Evolutionary conservation across 1,284 basidiomycete species (phyloP).

Genomic region (Erythrobasidium hasegawianum): DNA sequence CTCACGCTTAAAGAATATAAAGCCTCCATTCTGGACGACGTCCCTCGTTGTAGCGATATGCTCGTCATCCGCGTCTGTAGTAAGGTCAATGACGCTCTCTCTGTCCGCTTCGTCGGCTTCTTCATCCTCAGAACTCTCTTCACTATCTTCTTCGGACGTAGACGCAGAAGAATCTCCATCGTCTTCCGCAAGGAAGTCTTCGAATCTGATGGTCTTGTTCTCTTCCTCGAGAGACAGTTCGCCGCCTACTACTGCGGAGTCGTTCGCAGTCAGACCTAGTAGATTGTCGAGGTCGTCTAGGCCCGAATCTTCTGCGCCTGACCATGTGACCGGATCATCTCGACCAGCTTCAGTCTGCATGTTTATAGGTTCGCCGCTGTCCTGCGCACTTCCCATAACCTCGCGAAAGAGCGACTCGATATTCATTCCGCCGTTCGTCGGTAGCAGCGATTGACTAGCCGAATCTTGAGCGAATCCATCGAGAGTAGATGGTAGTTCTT

Average conservation of each 20-base stretch:
- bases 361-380: too few species aligned
- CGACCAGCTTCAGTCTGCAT: too few species aligned
- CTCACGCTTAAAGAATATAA: conserved; percentile 30
- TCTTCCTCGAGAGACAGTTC: conserved; percentile 38
- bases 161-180: conserved; percentile 15
- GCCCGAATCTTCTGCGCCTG: conserved; percentile 25
- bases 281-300: conserved; percentile 28
- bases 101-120: conserved; percentile 14
- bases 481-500: conserved; percentile 9
- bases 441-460: too few species aligned
- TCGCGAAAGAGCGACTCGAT: too few species aligned
- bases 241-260: conserved; percentile 38
- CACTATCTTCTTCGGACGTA: conserved; percentile 11
- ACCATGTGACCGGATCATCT: conserved; percentile 31
- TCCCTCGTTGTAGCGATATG: conserved; percentile 14
- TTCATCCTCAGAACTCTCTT: conserved; percentile 23
- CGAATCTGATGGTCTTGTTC: conserved; percentile 29
- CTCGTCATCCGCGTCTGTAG: conserved; percentile 33
- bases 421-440: too few species aligned
- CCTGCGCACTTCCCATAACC: too few species aligned
- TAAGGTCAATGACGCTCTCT: conserved; percentile 31
- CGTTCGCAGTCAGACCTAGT: conserved; percentile 32
- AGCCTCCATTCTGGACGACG: conserved; percentile 32
- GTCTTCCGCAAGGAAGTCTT: conserved; percentile 32
- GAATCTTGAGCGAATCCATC: conserved; percentile 8